These are phyloP conservation scores for Lentinula detonsa DNA, from an alignment of 768 basidiomycete genomes.

Conservation along the genomic window DNA sequence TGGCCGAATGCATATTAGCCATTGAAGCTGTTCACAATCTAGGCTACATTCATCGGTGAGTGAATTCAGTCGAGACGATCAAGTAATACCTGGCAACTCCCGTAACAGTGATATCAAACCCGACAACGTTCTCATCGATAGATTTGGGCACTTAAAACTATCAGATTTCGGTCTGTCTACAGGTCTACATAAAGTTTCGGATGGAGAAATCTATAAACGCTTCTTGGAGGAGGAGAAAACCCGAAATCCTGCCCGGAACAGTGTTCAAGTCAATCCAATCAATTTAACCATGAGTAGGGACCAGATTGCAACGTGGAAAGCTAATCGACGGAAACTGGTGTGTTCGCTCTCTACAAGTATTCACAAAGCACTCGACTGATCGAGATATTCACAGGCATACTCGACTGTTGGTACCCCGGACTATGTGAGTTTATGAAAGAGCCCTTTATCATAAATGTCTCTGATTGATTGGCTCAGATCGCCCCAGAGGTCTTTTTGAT, in stretches of 20 bases:
- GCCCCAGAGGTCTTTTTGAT: constrained; percentile 97
- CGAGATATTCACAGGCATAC: constrained; percentile 58
- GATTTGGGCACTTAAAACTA: constrained; percentile 92
- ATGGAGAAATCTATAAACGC: constrained; percentile 90
- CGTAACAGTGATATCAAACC: constrained; percentile 90
- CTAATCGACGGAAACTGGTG: constrained; percentile 92
- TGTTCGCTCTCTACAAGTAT: constrained; percentile 14
- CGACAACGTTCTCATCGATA: constrained; percentile 98
- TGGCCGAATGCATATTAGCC: constrained; percentile 96
- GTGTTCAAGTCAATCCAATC: constrained; percentile 96
- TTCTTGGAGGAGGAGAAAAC: constrained; percentile 74
- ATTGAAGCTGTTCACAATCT: constrained; percentile 98
- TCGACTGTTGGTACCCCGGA: constrained; percentile 76
- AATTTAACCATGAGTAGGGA: constrained; percentile 96
- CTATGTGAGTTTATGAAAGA: constrained; percentile 40
- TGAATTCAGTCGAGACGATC: not conserved
- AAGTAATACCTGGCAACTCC: not conserved
- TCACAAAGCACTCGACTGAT: constrained; percentile 1
- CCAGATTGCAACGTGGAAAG: constrained; percentile 98
- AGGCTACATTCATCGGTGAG: constrained; percentile 97
- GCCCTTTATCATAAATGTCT: constrained; percentile 7
- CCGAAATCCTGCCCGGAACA: constrained; percentile 73
- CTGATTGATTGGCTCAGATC: constrained; percentile 46
- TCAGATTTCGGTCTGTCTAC: constrained; percentile 99
- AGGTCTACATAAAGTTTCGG: constrained; percentile 93